phyloP scores from a whole-genome alignment of 2,329 filamentous ascomycete species.

The Davidsoniella eucalypti region DNA sequence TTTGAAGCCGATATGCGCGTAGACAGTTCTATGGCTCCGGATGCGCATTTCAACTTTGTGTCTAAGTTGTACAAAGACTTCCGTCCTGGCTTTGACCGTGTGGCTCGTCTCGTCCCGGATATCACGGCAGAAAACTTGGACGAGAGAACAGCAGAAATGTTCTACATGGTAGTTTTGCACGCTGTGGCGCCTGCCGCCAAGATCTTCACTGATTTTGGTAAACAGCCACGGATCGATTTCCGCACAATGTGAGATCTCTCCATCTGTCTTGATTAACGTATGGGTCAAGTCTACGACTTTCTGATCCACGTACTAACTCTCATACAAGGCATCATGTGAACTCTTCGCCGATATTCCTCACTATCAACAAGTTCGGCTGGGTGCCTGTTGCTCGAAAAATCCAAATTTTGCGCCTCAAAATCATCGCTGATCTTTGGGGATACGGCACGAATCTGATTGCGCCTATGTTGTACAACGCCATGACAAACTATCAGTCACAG shows the following conservation, averaged over 20 bases:
- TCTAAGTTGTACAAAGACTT: constrained; percentile 31
- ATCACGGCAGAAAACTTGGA: constrained; percentile 40
- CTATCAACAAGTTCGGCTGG: constrained; percentile 45
- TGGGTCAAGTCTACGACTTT: too few relatives aligned
- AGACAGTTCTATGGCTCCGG: constrained; percentile 20
- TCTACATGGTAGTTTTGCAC: constrained; percentile 28
- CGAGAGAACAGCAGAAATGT: constrained; percentile 44
- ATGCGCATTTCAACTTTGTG: constrained; percentile 19
- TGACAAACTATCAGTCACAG: constrained; percentile 42
- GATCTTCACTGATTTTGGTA: constrained; percentile 44
- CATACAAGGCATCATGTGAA: constrained; percentile 56
- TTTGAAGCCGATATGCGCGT: neutral
- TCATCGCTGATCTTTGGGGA: constrained; percentile 53
- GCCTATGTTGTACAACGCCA: constrained; percentile 38
- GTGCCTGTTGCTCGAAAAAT: constrained; percentile 43
- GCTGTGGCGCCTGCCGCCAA: constrained; percentile 33
- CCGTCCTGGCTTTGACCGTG: constrained; percentile 49
- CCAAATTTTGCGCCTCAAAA: constrained; percentile 68
- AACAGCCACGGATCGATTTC: constrained; percentile 65
- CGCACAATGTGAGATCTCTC: constrained; percentile 38
- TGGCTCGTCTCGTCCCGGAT: constrained; percentile 46
- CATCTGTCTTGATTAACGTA: too few relatives aligned
- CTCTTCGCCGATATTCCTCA: constrained; percentile 53
- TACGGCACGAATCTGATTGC: constrained; percentile 56
- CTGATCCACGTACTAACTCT: neutral